A percentile compares a stretch with the other conserved stretches of the same genome.
Evolutionary conservation across 495 filamentous ascomycete species (phyloP).

Genomic region (Penicillium macrosclerotiorum): DNA sequence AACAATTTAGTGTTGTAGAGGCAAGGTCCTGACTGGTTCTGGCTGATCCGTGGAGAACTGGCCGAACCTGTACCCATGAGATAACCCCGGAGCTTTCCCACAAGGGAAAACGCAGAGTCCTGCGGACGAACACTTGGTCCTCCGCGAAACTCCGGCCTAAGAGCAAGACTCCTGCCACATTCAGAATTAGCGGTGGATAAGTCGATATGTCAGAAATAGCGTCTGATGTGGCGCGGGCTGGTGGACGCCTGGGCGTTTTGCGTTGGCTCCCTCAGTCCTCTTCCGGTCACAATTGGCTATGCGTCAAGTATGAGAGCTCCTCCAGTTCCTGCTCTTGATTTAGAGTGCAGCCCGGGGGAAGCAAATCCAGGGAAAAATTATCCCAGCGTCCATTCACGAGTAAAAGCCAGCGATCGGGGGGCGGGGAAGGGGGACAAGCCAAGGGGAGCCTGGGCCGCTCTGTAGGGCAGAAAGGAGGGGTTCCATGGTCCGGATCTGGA

Average conservation of each 20-base stretch:
- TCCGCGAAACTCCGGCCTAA: not conserved
- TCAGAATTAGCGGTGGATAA: constrained; percentile 15
- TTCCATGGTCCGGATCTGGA: constrained; percentile 3
- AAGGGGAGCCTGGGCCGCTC: not conserved
- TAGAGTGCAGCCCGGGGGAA: not conserved
- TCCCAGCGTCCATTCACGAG: too few species aligned
- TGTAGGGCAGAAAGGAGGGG: not conserved
- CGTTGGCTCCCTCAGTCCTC: not conserved
- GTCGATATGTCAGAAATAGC: constrained; percentile 25
- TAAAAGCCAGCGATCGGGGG: too few species aligned
- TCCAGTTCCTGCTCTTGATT: not conserved
- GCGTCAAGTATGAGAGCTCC: not conserved
- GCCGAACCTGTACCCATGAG: too few species aligned
- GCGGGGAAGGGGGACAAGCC: not conserved
- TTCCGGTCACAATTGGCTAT: not conserved
- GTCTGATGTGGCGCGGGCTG: not conserved
- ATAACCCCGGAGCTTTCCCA: too few species aligned
- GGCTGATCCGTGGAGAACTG: too few species aligned
- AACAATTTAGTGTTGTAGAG: too few species aligned
- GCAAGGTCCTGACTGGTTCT: too few species aligned
- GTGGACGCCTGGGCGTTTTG: not conserved
- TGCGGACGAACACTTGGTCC: constrained; percentile 2
- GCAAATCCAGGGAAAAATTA: too few species aligned
- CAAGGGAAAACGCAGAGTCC: too few species aligned
- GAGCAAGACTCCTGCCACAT: constrained; percentile 9